Conservation (phyloP, 2,329 filamentous ascomycete species). For the Canariomyces notabilis region DNA sequence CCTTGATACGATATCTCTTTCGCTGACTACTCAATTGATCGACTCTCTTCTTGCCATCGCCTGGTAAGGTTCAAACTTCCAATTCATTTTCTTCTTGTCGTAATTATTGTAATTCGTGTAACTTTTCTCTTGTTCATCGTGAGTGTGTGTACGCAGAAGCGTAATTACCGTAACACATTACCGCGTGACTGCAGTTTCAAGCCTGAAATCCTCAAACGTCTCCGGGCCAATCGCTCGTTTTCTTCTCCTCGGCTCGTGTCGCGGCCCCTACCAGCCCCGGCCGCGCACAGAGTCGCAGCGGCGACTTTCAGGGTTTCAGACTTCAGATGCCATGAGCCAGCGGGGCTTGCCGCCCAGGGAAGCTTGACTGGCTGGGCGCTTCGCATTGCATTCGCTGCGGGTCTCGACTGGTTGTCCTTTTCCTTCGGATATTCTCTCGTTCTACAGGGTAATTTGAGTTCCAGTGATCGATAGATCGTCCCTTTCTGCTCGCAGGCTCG, state of each 20-base stretch:
- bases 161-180: background rate
- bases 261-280: constrained; percentile 2
- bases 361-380: constrained; percentile 6
- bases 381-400: background rate
- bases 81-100: too few species aligned
- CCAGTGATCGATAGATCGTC: background rate
- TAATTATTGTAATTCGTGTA: too few species aligned
- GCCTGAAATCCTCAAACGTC: constrained; percentile 1
- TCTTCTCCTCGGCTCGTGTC: too few species aligned
- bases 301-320: constrained; percentile 9
- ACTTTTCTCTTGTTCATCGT: too few species aligned
- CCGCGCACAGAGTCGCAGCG: constrained; percentile 1
- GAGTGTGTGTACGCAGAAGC: too few species aligned
- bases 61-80: too few species aligned
- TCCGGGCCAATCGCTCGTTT: too few species aligned
- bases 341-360: constrained; percentile 10
- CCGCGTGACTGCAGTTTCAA: background rate
- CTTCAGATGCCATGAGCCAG: too few species aligned
- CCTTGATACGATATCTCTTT: too few species aligned
- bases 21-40: too few species aligned
- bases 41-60: too few species aligned
- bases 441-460: background rate
- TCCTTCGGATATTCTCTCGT: background rate
- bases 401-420: constrained; percentile 2
- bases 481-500: background rate